Conservation (phyloP, 108 stramenopile species). For the Licmophora abbreviata region DNA sequence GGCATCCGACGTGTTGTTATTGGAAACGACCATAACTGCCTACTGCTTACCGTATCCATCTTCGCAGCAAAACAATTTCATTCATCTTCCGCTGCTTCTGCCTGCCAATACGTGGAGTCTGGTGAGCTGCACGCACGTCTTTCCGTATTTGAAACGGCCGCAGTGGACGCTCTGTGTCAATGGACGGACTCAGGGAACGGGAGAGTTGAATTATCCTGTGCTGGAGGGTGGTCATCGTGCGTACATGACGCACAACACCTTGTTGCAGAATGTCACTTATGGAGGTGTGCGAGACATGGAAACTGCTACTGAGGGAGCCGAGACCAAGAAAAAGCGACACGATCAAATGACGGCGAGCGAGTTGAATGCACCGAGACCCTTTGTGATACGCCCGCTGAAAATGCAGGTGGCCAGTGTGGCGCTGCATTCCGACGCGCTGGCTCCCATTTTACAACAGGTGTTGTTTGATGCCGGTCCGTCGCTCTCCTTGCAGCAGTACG, state of each 20-base stretch:
- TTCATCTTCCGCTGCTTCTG: constrained; percentile 42
- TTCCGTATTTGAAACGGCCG: constrained; percentile 78
- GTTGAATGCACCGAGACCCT: constrained; percentile 6
- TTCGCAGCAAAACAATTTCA: constrained; percentile 12
- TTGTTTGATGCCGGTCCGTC: constrained; percentile 35
- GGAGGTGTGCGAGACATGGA: constrained; percentile 23
- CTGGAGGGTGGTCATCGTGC: constrained; percentile 32
- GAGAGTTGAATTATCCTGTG: constrained; percentile 65
- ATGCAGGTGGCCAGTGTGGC: constrained; percentile 42
- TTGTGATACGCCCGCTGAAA: constrained; percentile 17
- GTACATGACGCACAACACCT: constrained; percentile 18
- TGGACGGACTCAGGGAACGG: constrained; percentile 49
- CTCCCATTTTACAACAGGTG: constrained; percentile 48
- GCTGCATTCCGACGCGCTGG: constrained; percentile 36
- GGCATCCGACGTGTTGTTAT: no score
- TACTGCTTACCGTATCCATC: constrained; percentile 21
- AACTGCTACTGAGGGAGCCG: constrained; percentile 3
- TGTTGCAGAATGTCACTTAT: constrained; percentile 18
- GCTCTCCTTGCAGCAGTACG: constrained; percentile 18
- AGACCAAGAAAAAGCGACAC: constrained; percentile 8
- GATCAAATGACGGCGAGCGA: constrained; percentile 6
- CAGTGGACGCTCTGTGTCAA: constrained; percentile 67
- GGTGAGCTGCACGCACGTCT: constrained; percentile 65
- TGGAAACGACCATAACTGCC: constrained; percentile 16
- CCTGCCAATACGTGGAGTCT: constrained; percentile 61